Base-by-base conservation (phyloP, 768 basidiomycete species). In the Boletus subcaerulescens region DNA sequence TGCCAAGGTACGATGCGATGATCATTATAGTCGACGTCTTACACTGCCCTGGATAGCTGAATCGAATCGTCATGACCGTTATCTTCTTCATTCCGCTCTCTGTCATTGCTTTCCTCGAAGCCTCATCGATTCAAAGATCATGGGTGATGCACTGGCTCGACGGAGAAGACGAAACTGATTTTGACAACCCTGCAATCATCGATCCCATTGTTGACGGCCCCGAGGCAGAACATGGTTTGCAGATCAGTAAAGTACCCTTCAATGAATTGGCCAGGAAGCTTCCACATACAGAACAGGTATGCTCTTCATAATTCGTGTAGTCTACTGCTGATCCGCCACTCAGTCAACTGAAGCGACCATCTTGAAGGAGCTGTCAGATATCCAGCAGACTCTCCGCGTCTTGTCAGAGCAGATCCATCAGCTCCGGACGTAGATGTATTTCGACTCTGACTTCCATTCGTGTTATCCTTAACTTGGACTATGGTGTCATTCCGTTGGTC, bases 61-160 rank as follows among this genome's bases (percentile, higher is more conserved):
- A 96, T 71, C 84, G 86, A 50, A 65, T 76, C 60, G 78, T 91
- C 50, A 96, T 98, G 94, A 71, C 74, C 22, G 60, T 78, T 41
- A 56, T 96, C n/a, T 96, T 98, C 76, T 88, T 86, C 71, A 56
- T 93, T 50, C 93, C 93, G 4, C 75, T 97, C 31, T 73, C 78
- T 4, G 48, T 78, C 15, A 89, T 97, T 58, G 89, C 92, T 0
- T 63, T 94, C 33, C 88, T 77, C 62, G 95, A 97, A 73, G 62
- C 65, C 1, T 79, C 89, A 1, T 76, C 77, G 11, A 67, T 78
- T 45, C 82, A 78, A 58, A 77, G 81, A 58, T 71, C 68, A 10
- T 91, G 89, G 87, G 72, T 90, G 67, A 77, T 80, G 36, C 80
- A 76, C 52, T 89, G 91, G 87, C 78, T 92, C 56, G 67, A 71